Evolutionary conservation across 2,329 filamentous ascomycete genomes (phyloP).

Genomic region (Helicocarpus griseus): DNA sequence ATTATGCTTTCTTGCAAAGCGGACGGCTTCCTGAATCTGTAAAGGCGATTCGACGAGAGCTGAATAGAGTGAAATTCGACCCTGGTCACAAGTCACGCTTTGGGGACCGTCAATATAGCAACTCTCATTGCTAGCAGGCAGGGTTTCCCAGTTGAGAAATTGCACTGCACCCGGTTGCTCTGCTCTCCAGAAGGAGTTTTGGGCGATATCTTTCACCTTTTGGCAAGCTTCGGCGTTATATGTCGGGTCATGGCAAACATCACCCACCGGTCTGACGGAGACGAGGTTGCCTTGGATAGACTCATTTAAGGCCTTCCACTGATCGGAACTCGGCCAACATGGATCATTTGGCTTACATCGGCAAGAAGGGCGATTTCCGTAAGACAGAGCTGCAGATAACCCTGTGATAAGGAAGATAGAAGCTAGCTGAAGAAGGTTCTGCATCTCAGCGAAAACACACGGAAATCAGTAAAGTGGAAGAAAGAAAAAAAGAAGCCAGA

Average conservation of each 20-base stretch:
- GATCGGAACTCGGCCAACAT: slow-evolving; percentile 41
- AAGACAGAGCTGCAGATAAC: not conserved
- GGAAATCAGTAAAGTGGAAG: not conserved
- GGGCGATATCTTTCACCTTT: slow-evolving; percentile 12
- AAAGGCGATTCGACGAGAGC: slow-evolving; percentile 22
- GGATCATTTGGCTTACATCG: slow-evolving; percentile 43
- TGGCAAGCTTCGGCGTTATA: slow-evolving; percentile 39
- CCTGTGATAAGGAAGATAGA: not conserved
- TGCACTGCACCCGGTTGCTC: slow-evolving; percentile 28
- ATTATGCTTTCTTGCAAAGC: slow-evolving; percentile 18
- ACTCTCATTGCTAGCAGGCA: slow-evolving; percentile 25
- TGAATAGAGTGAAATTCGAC: slow-evolving; percentile 29
- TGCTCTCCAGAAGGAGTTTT: slow-evolving; percentile 27
- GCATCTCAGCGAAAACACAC: not conserved
- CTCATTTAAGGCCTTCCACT: slow-evolving; percentile 44
- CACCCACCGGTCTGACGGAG: slow-evolving; percentile 43
- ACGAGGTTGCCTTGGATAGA: slow-evolving; percentile 44
- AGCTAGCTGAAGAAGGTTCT: not conserved
- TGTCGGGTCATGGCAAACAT: slow-evolving; percentile 42
- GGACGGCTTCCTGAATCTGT: slow-evolving; percentile 28
- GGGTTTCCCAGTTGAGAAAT: slow-evolving; percentile 32
- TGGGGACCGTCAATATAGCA: slow-evolving; percentile 26
- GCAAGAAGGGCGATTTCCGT: slow-evolving; percentile 12
- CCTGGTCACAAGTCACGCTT: slow-evolving; percentile 22
- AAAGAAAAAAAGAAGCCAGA: not conserved